Evolutionary conservation across 208 protist genomes (phyloP).

Genomic region (Crithidia sp.): DNA sequence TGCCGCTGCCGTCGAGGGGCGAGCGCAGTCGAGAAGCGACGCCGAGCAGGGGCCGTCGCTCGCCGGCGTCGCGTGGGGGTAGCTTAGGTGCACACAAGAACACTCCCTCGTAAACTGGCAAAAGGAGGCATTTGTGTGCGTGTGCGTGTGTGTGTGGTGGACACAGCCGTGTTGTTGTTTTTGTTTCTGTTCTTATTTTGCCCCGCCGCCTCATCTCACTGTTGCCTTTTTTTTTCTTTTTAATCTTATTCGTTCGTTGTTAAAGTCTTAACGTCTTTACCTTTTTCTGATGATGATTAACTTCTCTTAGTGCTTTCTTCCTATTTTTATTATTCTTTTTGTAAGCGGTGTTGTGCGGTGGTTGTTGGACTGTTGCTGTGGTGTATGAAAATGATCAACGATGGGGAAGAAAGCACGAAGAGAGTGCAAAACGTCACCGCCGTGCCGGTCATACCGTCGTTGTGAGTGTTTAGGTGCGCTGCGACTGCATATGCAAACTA

Average conservation of each 20-base stretch:
- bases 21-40: constrained; percentile 18
- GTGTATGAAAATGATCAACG: too few species aligned
- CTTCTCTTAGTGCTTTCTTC: too few species aligned
- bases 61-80: constrained; percentile 2
- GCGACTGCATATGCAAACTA: too few species aligned
- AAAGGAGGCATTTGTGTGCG: neutral
- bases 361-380: too few species aligned
- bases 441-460: too few species aligned
- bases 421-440: too few species aligned
- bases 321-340: too few species aligned
- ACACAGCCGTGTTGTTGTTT: neutral
- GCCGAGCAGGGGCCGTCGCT: constrained; percentile 9
- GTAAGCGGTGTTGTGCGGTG: too few species aligned
- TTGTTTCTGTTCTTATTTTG: neutral
- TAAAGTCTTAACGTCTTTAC: too few species aligned
- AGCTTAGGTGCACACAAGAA: constrained; percentile 4
- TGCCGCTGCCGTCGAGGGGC: neutral
- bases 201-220: neutral
- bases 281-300: neutral
- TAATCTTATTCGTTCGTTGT: too few species aligned
- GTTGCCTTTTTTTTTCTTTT: neutral
- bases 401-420: too few species aligned
- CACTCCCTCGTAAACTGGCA: neutral
- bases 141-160: neutral
- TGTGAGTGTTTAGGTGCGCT: too few species aligned